Conservation (phyloP, 441 rosid genomes). For the Omphalea diandra region DNA sequence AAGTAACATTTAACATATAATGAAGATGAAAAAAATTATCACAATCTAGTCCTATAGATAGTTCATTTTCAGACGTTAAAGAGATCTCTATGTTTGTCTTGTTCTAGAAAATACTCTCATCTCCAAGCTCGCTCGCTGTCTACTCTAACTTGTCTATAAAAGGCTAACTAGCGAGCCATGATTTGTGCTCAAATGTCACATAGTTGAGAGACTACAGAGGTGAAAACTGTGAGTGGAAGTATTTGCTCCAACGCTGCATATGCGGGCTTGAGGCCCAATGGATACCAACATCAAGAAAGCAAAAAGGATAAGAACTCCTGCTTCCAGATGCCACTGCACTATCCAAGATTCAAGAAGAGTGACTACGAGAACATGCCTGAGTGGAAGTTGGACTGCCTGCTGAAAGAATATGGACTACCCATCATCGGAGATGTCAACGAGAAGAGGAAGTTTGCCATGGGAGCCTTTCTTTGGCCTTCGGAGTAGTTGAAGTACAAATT, state of each 20-base stretch:
- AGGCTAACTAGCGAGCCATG: conserved; percentile 3
- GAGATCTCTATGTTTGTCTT: conserved; percentile 18
- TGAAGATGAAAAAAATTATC: conserved; percentile 5
- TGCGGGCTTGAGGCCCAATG: conserved; percentile 21
- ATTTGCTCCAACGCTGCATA: conserved; percentile 19
- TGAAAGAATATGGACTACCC: conserved; percentile 49
- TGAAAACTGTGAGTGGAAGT: conserved; percentile 29
- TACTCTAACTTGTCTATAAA: conserved; percentile 30
- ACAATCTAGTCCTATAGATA: not conserved
- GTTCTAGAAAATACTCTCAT: conserved; percentile 26
- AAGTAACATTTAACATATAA: no score
- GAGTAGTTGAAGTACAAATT: no score
- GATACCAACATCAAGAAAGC: conserved; percentile 23
- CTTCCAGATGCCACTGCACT: conserved; percentile 57
- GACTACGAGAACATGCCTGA: conserved; percentile 58
- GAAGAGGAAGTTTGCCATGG: conserved; percentile 54
- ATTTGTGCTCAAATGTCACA: not conserved
- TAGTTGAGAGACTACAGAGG: not conserved
- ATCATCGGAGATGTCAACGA: conserved; percentile 41
- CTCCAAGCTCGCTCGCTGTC: not conserved
- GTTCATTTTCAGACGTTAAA: conserved; percentile 21
- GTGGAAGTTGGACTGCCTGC: conserved; percentile 50
- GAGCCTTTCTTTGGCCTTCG: conserved; percentile 56
- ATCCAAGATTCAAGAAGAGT: conserved; percentile 45
- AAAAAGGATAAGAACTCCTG: conserved; percentile 18